A percentile compares a stretch with the other conserved stretches of the same genome.
phyloP scores from a whole-genome alignment of 1,139 yeast species.

The Kodamaea suecica region DNA sequence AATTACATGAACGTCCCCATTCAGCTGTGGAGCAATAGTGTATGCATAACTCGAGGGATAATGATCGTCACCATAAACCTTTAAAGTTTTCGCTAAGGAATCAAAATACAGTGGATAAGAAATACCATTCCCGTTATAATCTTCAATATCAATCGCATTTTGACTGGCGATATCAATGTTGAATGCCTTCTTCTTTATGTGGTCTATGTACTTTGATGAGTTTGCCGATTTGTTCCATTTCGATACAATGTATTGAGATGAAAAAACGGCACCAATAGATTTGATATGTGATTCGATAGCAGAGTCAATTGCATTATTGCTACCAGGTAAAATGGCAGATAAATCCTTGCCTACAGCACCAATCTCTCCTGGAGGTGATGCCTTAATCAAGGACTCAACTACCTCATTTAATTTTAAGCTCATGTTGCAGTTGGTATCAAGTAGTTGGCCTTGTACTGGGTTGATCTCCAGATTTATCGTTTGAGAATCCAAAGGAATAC shows the following conservation, averaged over 20 bases:
- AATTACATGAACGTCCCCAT: conserved; percentile 28
- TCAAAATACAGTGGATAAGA: conserved; percentile 30
- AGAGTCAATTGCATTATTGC: conserved; percentile 21
- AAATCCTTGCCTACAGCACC: conserved; percentile 28
- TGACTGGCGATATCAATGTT: conserved; percentile 55
- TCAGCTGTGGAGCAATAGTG: conserved; percentile 36
- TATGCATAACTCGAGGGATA: conserved; percentile 54
- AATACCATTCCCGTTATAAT: conserved; percentile 21
- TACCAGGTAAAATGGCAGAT: conserved; percentile 21
- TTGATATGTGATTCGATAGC: conserved; percentile 31
- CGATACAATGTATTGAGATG: conserved; percentile 33
- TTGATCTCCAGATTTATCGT: too few species aligned
- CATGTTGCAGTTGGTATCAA: background rate
- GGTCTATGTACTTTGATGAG: conserved; percentile 41
- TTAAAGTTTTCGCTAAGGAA: conserved; percentile 29
- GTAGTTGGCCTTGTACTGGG: too few species aligned
- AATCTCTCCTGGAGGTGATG: conserved; percentile 46
- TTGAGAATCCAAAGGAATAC: too few species aligned
- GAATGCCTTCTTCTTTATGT: conserved; percentile 46
- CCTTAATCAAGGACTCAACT: conserved; percentile 32
- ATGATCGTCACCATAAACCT: conserved; percentile 44
- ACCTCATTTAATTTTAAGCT: conserved; percentile 16
- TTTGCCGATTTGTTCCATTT: conserved; percentile 29
- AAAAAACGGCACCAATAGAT: conserved; percentile 30
- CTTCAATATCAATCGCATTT: conserved; percentile 52